Evolutionary conservation across 495 filamentous ascomycete genomes (phyloP), one percentile per base, ranked within the genome.

Genomic region (Pseudevernia furfuracea): DNA sequence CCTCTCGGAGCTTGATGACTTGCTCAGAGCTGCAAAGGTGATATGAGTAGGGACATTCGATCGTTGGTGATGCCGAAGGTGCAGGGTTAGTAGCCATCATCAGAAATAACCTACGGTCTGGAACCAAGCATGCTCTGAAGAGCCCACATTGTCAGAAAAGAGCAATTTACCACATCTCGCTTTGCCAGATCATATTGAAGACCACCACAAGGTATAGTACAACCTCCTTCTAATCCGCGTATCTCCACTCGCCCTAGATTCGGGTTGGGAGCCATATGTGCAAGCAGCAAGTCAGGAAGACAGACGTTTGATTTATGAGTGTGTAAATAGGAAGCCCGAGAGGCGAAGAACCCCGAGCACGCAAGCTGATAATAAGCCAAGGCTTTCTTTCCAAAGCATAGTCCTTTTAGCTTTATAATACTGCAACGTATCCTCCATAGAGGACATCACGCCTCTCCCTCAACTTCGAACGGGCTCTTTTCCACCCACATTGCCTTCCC

Each of bases 391-490:
- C 52, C 52, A 55, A 55, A 19, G 52, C 30, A 55, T 17, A 55
- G 21, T 9, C 2, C n/a, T 17, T 10, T 55, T 17, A 6, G 30
- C 17, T 7, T 34, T 34, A 9, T 9, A 21, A 12, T 1, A 23
- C 36, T 34, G 11, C 39, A 15, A 25, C 32, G 19, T 36, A 21
- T 17, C 28, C 15, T 19, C 28, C 28, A 55, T 55, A 55, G 52
- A n/a, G 6, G 34, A 38, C 32, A 37, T 67, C 36, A 68, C 32
- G 60, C 69, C 34, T 71, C 69, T 23, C 69, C 69, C 37, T 71
- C 69, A 46, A 63, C 65, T 46, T 71, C 69, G 58, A 69, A 71
- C 3, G 69, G 69, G 39, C 67, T 71, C 43, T 65, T 66, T 52
- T 60, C 67, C 30, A 59, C 59, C 34, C 34, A 38, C 12, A 64